Evolutionary conservation across 1,139 yeast genomes (phyloP), one percentile per base, ranked within the genome.

Genomic region (Debaryomyces coudertii): DNA sequence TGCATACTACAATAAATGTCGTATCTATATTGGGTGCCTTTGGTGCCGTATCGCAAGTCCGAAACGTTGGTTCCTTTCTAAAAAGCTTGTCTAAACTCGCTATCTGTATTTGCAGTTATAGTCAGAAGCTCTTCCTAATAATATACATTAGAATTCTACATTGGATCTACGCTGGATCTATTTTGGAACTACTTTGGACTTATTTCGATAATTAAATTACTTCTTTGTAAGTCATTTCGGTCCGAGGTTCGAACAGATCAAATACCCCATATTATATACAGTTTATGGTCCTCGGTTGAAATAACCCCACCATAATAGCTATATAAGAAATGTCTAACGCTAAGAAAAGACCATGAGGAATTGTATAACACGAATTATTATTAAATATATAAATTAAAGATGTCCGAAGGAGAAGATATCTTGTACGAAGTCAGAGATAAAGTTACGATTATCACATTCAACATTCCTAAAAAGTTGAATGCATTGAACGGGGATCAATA

Each of bases 401-500:
- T 53, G 54, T 47, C 49, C 25, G 62, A 57, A 50, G 61, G 58
- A 18, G 37, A 62, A 44, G 77, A 70, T 47, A 73, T 79, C 45
- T 56, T 66, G 9, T 80, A 80, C 61, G 82, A 79, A 57, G 83
- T 82, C 37, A 72, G 68, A 50, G 87, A 69, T 53, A 73, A 66
- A 46, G 72, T 77, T n/a, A 77, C 85, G 47, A 73, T 87, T 53
- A 88, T 90, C 63, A 83, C 87, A 14, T 68, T 90, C 39, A 83
- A 84, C 58, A 69, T 80, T 43, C 90, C 95, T 25, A 57, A 70
- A 42, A 73, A 75, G 40, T 73, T 82, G 56, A 90, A 90, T 63
- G 89, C 96, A 1, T 69, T 90, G 58, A 79, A 81, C 44, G 82
- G 82, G 34, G 77, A 72, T 7, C 90, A 88, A 56, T 90, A 87